Evolutionary conservation across 345 rosid genomes (phyloP).

Genomic region (Gossypium raimondii): DNA sequence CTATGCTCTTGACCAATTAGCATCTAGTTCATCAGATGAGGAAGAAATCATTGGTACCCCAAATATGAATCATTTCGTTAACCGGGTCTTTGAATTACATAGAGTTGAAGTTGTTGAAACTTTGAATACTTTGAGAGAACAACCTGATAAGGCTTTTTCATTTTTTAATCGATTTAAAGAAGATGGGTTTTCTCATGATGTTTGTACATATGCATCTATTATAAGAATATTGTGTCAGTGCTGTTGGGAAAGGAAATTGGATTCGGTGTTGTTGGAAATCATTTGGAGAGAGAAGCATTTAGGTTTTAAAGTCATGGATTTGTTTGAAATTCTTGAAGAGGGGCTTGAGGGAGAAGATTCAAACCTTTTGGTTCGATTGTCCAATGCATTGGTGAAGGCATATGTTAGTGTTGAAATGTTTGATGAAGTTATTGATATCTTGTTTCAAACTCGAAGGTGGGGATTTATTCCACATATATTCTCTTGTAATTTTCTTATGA

Average conservation of each 20-base stretch:
- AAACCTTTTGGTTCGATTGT: constrained; percentile 25
- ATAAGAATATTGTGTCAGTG: constrained; percentile 37
- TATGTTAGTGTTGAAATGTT: constrained; percentile 45
- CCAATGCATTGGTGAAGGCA: constrained; percentile 50
- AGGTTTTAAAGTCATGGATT: constrained; percentile 33
- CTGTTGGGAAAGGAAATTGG: constrained; percentile 42
- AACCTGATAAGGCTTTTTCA: no score
- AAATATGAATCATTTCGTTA: constrained; percentile 10
- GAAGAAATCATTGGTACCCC: constrained; percentile 5
- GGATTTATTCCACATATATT: constrained; percentile 36
- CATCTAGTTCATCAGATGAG: constrained; percentile 25
- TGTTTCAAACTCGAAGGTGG: constrained; percentile 30
- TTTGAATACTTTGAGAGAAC: constrained; percentile 9
- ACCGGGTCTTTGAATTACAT: constrained; percentile 25
- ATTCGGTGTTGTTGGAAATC: constrained; percentile 39
- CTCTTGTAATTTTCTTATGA: constrained; percentile 60
- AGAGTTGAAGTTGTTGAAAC: constrained; percentile 26
- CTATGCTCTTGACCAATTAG: constrained; percentile 21
- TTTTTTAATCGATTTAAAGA: constrained; percentile 30
- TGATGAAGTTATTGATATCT: constrained; percentile 47
- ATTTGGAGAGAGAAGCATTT: constrained; percentile 29
- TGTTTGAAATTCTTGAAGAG: constrained; percentile 36
- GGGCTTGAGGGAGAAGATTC: constrained; percentile 24
- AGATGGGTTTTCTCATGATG: constrained; percentile 36
- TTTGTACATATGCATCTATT: constrained; percentile 41